Evolutionary conservation across 2,329 filamentous ascomycete species (phyloP).

Genomic region (Pseudogymnoascus destructans): DNA sequence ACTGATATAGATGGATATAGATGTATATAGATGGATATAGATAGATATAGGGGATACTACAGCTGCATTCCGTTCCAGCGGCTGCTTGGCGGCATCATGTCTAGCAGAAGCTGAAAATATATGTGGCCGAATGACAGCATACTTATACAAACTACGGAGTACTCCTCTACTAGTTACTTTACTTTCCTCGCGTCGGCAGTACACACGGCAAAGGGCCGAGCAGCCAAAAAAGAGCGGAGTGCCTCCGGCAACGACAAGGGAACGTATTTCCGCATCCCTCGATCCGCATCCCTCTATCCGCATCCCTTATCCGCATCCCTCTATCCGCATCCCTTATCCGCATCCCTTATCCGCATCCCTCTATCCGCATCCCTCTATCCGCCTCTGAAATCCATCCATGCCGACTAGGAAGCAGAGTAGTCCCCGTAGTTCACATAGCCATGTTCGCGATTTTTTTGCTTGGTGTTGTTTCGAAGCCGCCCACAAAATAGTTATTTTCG

Average conservation of each 20-base stretch:
- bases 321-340: not conserved
- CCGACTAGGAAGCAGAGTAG: not conserved
- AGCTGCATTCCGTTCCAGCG: not conserved
- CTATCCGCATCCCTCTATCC: conserved; percentile 1
- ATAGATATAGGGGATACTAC: not conserved
- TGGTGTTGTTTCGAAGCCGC: not conserved
- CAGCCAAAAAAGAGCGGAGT: conserved; percentile 6
- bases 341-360: not conserved
- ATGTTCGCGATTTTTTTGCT: too few relatives aligned
- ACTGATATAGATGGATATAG: not conserved
- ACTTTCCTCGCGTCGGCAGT: not conserved
- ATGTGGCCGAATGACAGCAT: not conserved
- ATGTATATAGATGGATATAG: not conserved
- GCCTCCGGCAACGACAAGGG: conserved; percentile 1
- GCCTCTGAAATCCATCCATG: not conserved
- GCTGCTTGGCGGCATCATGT: not conserved
- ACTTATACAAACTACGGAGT: not conserved
- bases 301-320: too few relatives aligned
- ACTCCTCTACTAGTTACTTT: not conserved
- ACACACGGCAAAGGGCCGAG: conserved; percentile 7
- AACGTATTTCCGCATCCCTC: conserved; percentile 5
- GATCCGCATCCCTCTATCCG: conserved; percentile 1
- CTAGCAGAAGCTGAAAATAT: not conserved
- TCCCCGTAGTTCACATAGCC: conserved; percentile 1
- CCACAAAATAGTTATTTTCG: not conserved